Evolutionary conservation across 352 stramenopile species (phyloP).

Genomic region (Pythium guiyangense): DNA sequence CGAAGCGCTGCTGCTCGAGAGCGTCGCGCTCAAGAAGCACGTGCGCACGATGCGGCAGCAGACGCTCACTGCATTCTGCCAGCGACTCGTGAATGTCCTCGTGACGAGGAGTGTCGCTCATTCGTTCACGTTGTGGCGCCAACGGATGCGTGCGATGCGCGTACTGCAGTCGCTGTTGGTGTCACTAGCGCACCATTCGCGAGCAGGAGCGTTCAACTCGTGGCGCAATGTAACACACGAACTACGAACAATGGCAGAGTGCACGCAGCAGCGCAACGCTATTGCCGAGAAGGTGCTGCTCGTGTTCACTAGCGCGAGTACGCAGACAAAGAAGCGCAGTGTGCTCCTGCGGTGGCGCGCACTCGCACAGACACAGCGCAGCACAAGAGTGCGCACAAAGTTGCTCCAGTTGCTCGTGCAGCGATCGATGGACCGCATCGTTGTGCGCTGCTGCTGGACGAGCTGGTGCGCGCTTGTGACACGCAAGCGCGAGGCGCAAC

Average conservation of each 20-base stretch:
- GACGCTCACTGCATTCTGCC: conserved; percentile 10
- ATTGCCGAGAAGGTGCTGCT: conserved; percentile 3
- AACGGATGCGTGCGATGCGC: not conserved
- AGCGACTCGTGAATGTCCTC: conserved; percentile 3
- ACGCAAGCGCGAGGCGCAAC: not conserved
- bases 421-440: not conserved
- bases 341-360: conserved; percentile 9
- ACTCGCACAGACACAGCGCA: not conserved
- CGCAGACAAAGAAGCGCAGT: conserved; percentile 1
- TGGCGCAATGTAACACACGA: not conserved
- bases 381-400: not conserved
- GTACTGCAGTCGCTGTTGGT: not conserved
- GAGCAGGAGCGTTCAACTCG: not conserved
- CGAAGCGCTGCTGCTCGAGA: conserved; percentile 22
- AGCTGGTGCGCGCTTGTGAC: not conserved
- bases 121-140: conserved; percentile 8
- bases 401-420: not conserved
- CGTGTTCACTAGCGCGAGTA: not conserved
- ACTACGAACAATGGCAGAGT: not conserved
- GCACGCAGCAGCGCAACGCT: not conserved
- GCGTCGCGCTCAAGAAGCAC: conserved; percentile 10
- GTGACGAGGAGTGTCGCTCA: not conserved
- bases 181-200: not conserved
- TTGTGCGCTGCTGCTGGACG: conserved; percentile 4
- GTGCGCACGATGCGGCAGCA: conserved; percentile 8